A percentile compares a stretch with the other conserved stretches of the same genome.
These are phyloP conservation scores for Emergomyces pasteurianus DNA, from an alignment of 2,329 filamentous ascomycete genomes.

Conservation along the genomic window DNA sequence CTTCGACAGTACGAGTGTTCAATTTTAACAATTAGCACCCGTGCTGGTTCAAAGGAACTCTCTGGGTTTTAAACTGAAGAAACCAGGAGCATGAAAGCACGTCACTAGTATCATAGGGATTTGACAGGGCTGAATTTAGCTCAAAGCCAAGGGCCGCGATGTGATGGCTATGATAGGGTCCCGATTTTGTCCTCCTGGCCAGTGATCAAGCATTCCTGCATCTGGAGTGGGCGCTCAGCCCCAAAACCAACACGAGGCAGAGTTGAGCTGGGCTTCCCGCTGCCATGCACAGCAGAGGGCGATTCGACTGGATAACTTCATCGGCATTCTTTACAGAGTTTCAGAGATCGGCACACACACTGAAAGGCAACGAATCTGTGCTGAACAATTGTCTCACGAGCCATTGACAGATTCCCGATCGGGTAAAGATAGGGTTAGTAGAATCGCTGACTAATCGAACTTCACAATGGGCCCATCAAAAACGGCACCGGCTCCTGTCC, in stretches of 20 bases:
- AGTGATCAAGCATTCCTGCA: neutral
- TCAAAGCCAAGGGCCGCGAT: neutral
- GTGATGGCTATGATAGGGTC: neutral
- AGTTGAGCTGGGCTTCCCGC: neutral
- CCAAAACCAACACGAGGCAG: neutral
- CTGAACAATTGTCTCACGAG: neutral
- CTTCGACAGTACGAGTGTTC: neutral
- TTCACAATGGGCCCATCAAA: neutral
- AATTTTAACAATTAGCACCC: too few species aligned
- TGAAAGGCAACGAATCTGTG: neutral
- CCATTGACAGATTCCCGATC: neutral
- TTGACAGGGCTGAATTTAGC: constrained; percentile 1
- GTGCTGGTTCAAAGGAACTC: neutral
- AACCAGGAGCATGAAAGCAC: too few species aligned
- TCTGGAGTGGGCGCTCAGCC: neutral
- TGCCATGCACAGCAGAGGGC: neutral
- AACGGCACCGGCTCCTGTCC: neutral
- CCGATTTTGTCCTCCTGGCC: neutral
- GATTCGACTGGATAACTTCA: neutral
- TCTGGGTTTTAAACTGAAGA: neutral
- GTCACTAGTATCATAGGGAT: neutral
- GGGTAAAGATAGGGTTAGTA: neutral
- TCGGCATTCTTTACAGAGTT: neutral
- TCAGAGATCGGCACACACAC: neutral
- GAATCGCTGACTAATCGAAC: neutral